A percentile compares a stretch with the other conserved stretches of the same genome.
Conservation (phyloP, 2,329 filamentous ascomycete genomes). For the Dryadomyces sulphureus region DNA sequence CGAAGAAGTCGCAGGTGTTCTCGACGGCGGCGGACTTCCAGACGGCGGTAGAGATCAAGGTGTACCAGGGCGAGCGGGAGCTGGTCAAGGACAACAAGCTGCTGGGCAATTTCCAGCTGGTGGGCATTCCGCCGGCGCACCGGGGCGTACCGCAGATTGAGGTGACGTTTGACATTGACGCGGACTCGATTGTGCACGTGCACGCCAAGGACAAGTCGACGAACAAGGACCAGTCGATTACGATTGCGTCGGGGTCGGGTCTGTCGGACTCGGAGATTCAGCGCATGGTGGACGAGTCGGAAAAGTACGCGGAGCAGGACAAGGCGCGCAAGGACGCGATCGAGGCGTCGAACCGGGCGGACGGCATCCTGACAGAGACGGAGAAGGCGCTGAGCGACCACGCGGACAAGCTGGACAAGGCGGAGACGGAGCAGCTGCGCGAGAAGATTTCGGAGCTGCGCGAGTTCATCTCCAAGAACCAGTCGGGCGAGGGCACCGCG, state of each 20-base stretch:
- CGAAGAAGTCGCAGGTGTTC: conserved; percentile 96
- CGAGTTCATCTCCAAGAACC: conserved; percentile 86
- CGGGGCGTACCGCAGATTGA: conserved; percentile 97
- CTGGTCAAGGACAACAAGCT: conserved; percentile 96
- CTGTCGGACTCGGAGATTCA: conserved; percentile 90
- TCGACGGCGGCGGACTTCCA: conserved; percentile 95
- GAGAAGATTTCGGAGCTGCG: conserved; percentile 83
- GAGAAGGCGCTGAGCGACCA: conserved; percentile 98
- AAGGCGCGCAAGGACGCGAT: conserved; percentile 95
- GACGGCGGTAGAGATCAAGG: conserved; percentile 86
- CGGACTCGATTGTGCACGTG: conserved; percentile 97
- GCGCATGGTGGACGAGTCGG: conserved; percentile 93
- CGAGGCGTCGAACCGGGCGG: conserved; percentile 92
- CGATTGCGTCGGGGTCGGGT: conserved; percentile 93
- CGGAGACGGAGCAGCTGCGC: conserved; percentile 80
- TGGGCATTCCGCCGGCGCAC: conserved; percentile 84
- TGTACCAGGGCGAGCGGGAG: conserved; percentile 83
- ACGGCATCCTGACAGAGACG: conserved; percentile 91
- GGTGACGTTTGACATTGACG: conserved; percentile 93
- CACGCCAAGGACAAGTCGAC: conserved; percentile 95
- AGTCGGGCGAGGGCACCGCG: conserved; percentile 74
- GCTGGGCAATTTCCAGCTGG: conserved; percentile 96
- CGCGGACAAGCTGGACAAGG: conserved; percentile 90
- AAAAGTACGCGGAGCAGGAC: conserved; percentile 88
- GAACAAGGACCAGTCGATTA: conserved; percentile 99